Evolutionary conservation across 2,329 filamentous ascomycete genomes (phyloP).

Genomic region (Sporothrix euskadiensis): DNA sequence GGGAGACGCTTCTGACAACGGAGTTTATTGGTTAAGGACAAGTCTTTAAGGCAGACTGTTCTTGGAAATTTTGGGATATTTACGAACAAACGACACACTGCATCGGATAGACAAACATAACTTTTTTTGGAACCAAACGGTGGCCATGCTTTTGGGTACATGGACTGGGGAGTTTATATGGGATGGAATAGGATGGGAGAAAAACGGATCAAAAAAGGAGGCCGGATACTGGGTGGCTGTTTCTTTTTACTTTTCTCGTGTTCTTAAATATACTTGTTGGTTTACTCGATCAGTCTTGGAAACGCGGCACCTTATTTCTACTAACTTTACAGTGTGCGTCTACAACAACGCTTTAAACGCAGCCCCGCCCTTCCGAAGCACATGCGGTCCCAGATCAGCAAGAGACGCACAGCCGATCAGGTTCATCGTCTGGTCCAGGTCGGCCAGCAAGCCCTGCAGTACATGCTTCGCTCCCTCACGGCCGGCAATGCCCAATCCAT

Average conservation of each 20-base stretch:
- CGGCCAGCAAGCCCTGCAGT: conserved; percentile 52
- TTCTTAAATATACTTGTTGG: background rate
- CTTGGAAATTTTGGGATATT: background rate
- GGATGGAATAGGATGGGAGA: background rate
- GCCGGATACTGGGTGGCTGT: background rate
- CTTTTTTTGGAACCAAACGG: background rate
- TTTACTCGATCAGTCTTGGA: background rate
- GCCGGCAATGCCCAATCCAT: conserved; percentile 57
- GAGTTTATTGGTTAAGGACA: conserved; percentile 62
- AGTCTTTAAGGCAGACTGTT: background rate
- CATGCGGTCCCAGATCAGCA: conserved; percentile 41
- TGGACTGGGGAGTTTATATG: background rate
- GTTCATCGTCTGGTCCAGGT: conserved; percentile 58
- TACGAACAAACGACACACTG: background rate
- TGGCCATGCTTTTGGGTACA: background rate
- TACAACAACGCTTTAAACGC: conserved; percentile 23
- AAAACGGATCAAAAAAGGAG: background rate
- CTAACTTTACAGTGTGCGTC: background rate
- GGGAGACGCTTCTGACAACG: conserved; percentile 66
- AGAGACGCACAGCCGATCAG: conserved; percentile 52
- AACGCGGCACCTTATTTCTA: background rate
- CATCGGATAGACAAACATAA: background rate
- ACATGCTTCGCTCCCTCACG: conserved; percentile 56
- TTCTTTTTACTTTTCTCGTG: conserved; percentile 3
- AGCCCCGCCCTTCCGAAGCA: conserved; percentile 36